Percentiles rank a stretch among this genome's conserved stretches.
Evolutionary conservation across 164 flowering plant genomes (phyloP).

Genomic region (Cinnamomum chago): DNA sequence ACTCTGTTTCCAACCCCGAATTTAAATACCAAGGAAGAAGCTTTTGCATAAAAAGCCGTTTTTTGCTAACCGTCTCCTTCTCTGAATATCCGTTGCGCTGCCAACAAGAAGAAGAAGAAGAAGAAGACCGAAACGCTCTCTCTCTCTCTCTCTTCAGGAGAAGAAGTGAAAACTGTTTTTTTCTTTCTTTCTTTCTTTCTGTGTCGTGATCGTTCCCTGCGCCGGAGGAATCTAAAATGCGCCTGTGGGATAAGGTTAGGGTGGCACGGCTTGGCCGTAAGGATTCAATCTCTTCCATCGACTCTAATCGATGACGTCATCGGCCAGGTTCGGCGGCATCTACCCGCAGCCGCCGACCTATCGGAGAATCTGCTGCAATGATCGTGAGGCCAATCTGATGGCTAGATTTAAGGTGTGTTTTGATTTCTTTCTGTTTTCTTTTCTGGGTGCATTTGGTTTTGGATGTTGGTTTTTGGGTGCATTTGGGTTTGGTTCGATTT

Average conservation of each 20-base stretch:
- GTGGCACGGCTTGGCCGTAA: conserved; percentile 23
- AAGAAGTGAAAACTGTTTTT: neutral
- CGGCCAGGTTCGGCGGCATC: conserved; percentile 71
- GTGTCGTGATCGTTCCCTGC: neutral
- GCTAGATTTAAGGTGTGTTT: conserved; percentile 65
- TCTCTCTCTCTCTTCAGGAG: too few relatives aligned
- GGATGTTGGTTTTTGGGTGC: neutral
- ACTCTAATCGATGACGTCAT: conserved; percentile 14
- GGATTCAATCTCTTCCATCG: neutral
- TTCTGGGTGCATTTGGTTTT: neutral
- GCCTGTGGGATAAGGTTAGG: conserved; percentile 43
- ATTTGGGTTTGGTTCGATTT: neutral
- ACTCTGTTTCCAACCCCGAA: too few relatives aligned
- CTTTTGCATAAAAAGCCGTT: too few relatives aligned
- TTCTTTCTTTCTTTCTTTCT: neutral
- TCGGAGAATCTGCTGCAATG: conserved; percentile 78
- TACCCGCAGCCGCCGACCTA: conserved; percentile 87
- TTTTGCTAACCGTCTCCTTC: neutral
- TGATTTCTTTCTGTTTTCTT: neutral
- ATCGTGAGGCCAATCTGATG: conserved; percentile 67
- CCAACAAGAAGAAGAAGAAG: neutral
- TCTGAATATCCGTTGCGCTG: neutral
- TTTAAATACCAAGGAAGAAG: too few relatives aligned
- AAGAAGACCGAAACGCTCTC: neutral
- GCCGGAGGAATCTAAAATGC: conserved; percentile 20